A percentile compares a stretch with the other conserved stretches of the same genome.
Evolutionary conservation across 1,284 basidiomycete species (phyloP).

Genomic region (Marasmius sp.): DNA sequence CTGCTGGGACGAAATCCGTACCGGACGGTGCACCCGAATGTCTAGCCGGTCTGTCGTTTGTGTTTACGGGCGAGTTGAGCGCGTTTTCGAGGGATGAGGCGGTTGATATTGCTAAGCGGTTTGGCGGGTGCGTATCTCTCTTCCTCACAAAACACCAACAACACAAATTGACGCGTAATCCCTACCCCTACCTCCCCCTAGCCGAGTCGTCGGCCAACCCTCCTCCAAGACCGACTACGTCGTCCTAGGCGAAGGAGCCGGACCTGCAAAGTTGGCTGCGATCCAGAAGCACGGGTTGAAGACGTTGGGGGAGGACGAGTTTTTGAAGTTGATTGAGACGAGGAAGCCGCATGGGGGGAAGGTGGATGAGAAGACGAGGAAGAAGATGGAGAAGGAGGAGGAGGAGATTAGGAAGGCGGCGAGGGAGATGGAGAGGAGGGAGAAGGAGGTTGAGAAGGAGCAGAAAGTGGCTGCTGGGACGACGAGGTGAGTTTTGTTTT

Average conservation of each 20-base stretch:
- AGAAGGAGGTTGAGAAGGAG: conserved; percentile 51
- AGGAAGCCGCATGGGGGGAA: conserved; percentile 46
- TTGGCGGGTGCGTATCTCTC: conserved; percentile 76
- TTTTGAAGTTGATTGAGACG: conserved; percentile 79
- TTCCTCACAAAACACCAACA: no score
- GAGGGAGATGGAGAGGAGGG: conserved; percentile 72
- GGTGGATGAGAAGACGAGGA: conserved; percentile 79
- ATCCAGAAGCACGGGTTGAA: conserved; percentile 80
- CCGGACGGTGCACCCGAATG: conserved; percentile 81
- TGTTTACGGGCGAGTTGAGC: conserved; percentile 93
- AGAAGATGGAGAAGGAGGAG: conserved; percentile 83
- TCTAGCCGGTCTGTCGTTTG: conserved; percentile 86
- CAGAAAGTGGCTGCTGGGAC: no score
- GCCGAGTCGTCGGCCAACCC: conserved; percentile 84
- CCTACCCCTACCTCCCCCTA: no score
- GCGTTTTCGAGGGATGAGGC: conserved; percentile 90
- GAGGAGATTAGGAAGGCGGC: conserved; percentile 73
- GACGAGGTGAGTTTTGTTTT: no score
- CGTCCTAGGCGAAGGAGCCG: conserved; percentile 86
- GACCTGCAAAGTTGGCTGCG: conserved; percentile 81
- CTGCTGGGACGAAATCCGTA: conserved; percentile 81
- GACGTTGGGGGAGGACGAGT: conserved; percentile 87
- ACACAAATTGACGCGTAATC: neutral
- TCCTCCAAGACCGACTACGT: conserved; percentile 92
- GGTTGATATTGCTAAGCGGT: conserved; percentile 86